phyloP scores from a whole-genome alignment of 257 asterid genomes.

The Asclepias syriaca region DNA sequence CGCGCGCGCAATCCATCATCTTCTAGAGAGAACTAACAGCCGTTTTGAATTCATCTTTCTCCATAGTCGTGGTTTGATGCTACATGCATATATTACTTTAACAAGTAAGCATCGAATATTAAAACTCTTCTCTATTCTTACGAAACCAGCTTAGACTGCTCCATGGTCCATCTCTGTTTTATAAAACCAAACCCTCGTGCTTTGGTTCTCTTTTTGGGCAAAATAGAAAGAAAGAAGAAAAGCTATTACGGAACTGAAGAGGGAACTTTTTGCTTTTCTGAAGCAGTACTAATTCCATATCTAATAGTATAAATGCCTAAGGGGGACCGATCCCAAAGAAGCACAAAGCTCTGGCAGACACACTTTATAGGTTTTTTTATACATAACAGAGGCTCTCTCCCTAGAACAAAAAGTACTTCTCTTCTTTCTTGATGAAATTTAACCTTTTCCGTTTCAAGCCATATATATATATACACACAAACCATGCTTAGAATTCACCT shows the following conservation, averaged over 20 bases:
- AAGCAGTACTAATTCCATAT: not conserved
- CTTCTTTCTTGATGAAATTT: not conserved
- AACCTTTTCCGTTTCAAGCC: not conserved
- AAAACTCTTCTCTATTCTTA: not conserved
- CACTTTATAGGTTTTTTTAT: constrained; percentile 1
- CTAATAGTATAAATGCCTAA: not conserved
- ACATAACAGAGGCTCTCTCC: not conserved
- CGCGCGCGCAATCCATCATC: constrained; percentile 4
- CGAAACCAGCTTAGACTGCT: not conserved
- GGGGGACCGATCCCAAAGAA: not conserved
- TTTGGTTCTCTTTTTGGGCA: not conserved
- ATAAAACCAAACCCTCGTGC: too few relatives aligned
- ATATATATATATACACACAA: not conserved
- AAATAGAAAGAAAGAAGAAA: not conserved
- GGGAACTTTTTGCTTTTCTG: not conserved
- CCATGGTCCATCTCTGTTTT: not conserved
- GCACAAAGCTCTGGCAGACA: constrained; percentile 1
- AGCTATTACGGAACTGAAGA: not conserved
- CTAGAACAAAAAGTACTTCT: not conserved
- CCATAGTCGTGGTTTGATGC: not conserved
- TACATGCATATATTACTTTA: not conserved
- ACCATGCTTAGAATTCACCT: not conserved
- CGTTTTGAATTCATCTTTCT: not conserved
- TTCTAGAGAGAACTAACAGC: not conserved
- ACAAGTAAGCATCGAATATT: not conserved